Evolutionary conservation across 2,329 filamentous ascomycete genomes (phyloP).

Genomic region (Teratosphaeria pseudoeucalypti): DNA sequence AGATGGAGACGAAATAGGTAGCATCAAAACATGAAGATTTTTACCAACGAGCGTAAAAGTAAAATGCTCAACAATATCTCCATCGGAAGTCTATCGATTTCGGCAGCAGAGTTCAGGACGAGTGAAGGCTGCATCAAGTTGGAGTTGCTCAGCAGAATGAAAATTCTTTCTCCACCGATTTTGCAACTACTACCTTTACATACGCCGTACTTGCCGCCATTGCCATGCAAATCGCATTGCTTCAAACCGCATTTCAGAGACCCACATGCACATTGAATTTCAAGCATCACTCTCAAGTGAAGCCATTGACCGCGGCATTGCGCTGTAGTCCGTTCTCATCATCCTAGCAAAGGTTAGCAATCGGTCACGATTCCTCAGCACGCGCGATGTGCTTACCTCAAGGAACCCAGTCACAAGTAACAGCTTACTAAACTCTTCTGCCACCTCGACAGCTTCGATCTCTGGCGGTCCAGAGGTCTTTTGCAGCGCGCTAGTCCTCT

Average conservation of each 20-base stretch:
- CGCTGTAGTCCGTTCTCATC: neutral
- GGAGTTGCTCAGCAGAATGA: neutral
- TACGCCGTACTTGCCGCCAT: neutral
- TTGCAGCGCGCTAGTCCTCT: conserved; percentile 68
- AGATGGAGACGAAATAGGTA: no score
- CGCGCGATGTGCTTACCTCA: conserved; percentile 48
- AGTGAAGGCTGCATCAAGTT: neutral
- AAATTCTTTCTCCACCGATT: neutral
- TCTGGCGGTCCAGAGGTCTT: conserved; percentile 10
- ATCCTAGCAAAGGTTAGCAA: neutral
- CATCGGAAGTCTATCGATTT: neutral
- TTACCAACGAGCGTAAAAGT: neutral
- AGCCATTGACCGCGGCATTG: neutral
- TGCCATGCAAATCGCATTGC: neutral
- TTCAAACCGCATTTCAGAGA: neutral
- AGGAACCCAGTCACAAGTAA: conserved; percentile 75
- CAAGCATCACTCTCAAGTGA: neutral
- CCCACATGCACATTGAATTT: neutral
- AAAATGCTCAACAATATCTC: neutral
- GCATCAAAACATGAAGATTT: no score
- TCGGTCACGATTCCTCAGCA: neutral
- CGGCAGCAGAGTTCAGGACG: neutral
- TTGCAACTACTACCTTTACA: neutral
- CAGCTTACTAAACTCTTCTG: conserved; percentile 74
- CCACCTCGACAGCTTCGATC: conserved; percentile 60